phyloP scores from a whole-genome alignment of 2,329 filamentous ascomycete species.

The Seiridium unicorne region DNA sequence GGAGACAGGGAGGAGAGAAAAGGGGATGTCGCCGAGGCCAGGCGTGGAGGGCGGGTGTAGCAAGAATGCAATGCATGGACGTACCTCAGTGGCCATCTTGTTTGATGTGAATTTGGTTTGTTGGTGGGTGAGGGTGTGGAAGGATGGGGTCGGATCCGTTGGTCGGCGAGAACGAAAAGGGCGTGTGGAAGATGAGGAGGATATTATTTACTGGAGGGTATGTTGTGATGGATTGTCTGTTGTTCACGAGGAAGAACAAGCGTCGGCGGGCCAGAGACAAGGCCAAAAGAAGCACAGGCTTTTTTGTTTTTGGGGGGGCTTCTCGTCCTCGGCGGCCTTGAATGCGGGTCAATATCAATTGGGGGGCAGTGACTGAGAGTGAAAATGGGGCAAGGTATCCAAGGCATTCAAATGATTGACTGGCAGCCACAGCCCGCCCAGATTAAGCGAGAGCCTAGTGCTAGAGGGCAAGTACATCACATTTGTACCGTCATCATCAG shows the following conservation, averaged over 20 bases:
- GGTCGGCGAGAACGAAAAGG: slow-evolving; percentile 8
- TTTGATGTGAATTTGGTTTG: slow-evolving; percentile 27
- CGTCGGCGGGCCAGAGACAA: slow-evolving; percentile 3
- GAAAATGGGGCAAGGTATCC: not conserved
- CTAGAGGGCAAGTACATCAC: not conserved
- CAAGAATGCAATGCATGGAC: slow-evolving; percentile 26
- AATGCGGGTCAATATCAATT: not conserved
- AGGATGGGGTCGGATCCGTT: not conserved
- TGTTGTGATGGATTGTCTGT: slow-evolving; percentile 3
- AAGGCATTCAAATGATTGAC: not conserved
- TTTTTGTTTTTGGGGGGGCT: slow-evolving; percentile 5
- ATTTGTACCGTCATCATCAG: not conserved
- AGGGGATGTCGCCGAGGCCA: not conserved
- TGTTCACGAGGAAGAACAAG: slow-evolving; percentile 10
- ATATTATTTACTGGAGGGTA: slow-evolving; percentile 13
- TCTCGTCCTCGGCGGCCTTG: not conserved
- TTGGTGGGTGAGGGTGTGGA: slow-evolving; percentile 4
- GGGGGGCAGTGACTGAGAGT: not conserved
- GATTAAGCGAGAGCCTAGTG: not conserved
- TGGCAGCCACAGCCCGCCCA: not conserved
- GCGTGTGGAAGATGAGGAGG: slow-evolving; percentile 2
- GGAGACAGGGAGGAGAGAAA: not conserved
- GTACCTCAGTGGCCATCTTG: slow-evolving; percentile 64
- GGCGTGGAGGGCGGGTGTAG: slow-evolving; percentile 17
- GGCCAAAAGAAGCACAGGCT: slow-evolving; percentile 7